These are phyloP conservation scores for Murraya koenigii DNA, from an alignment of 345 rosid genomes.

Conservation along the genomic window DNA sequence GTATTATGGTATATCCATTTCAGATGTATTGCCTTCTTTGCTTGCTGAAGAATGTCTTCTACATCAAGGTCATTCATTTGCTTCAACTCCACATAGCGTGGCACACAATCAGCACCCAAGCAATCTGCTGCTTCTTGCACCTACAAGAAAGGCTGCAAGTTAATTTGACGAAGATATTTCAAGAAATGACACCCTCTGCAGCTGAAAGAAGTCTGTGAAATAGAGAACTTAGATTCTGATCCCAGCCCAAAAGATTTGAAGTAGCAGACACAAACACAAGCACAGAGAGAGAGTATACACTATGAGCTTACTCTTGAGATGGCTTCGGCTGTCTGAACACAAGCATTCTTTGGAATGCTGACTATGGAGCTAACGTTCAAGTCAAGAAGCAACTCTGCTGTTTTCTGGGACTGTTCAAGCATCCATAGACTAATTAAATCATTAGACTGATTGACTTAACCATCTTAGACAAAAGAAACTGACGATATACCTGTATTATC, in stretches of 20 bases:
- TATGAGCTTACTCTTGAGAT: conserved; percentile 55
- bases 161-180: background rate
- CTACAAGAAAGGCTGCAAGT: conserved; percentile 29
- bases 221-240: background rate
- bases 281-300: background rate
- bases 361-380: conserved; percentile 55
- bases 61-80: conserved; percentile 53
- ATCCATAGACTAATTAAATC: conserved; percentile 21
- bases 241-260: background rate
- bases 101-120: conserved; percentile 81
- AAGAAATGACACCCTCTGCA: background rate
- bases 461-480: background rate
- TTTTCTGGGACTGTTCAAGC: conserved; percentile 78
- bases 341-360: conserved; percentile 56
- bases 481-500: conserved; percentile 62
- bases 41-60: conserved; percentile 36
- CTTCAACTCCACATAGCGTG: conserved; percentile 67
- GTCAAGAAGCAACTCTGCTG: conserved; percentile 91
- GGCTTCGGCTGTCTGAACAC: conserved; percentile 54
- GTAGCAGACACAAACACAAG: background rate
- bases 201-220: background rate
- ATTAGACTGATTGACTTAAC: background rate
- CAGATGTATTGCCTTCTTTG: conserved; percentile 50
- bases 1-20: background rate
- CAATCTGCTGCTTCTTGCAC: conserved; percentile 94